phyloP scores from a whole-genome alignment of 371 early-diverging fungal species.

The Rhizopus stolonifer region DNA sequence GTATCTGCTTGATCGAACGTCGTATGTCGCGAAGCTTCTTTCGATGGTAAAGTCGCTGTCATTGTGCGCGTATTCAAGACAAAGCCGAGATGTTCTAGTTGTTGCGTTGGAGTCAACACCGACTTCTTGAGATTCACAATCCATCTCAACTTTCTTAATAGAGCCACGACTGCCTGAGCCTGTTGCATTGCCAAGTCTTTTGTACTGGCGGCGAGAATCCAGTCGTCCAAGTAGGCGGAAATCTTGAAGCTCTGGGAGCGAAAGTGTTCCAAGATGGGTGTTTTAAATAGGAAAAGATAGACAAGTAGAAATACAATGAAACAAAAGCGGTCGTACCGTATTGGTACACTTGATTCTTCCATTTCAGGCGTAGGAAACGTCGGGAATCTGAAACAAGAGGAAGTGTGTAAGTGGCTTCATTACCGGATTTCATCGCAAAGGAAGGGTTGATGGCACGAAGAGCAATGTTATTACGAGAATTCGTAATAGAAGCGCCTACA shows the following conservation, averaged over 20 bases:
- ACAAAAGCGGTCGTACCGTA: slow-evolving; percentile 48
- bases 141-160: slow-evolving; percentile 3
- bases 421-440: not conserved
- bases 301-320: slow-evolving; percentile 42
- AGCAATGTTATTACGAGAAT: slow-evolving; percentile 20
- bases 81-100: slow-evolving; percentile 20
- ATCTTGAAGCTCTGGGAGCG: slow-evolving; percentile 15
- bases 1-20: slow-evolving; percentile 11
- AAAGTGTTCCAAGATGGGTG: slow-evolving; percentile 28
- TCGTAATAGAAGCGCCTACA: too few relatives aligned
- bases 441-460: slow-evolving; percentile 9
- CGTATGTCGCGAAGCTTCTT: slow-evolving; percentile 24
- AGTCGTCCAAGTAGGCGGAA: slow-evolving; percentile 18
- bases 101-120: slow-evolving; percentile 8
- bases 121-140: slow-evolving; percentile 12
- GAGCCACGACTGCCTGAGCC: not conserved
- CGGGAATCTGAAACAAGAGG: slow-evolving; percentile 15
- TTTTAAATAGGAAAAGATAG: slow-evolving; percentile 37
- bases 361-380: slow-evolving; percentile 41
- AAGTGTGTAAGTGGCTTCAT: not conserved
- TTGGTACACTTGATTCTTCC: slow-evolving; percentile 43
- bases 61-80: slow-evolving; percentile 1
- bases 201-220: slow-evolving; percentile 3
- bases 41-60: slow-evolving; percentile 1
- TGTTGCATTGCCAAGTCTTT: not conserved